Base-by-base conservation (phyloP, 768 basidiomycete genomes). In the Collybiopsis luxurians region DNA sequence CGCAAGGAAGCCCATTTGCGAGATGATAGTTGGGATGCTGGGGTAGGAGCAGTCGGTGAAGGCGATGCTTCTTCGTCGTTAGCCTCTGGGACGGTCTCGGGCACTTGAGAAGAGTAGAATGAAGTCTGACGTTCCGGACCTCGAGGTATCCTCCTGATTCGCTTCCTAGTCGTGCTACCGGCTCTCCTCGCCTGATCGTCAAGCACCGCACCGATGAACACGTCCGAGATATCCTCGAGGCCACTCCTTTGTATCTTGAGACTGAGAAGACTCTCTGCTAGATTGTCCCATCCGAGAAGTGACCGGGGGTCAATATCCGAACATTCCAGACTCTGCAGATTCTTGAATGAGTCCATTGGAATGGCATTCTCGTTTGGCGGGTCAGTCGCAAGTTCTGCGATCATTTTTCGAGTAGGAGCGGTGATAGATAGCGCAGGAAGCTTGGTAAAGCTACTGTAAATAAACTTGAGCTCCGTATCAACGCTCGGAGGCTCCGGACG, bases 361-460 rank as follows among this genome's bases (percentile, higher is more conserved):
- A 95, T 69, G 13, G 90, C 90, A 63, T 84, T 88, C 65, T 84
- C 79, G 60, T 82, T 82, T 1, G 89, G 85, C 3, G 86, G 77
- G 53, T 92, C 89, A 34, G 81, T 76, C 3, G 79, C 74, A 11
- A 92, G 77, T 66, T 92, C 92, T 4, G 79, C 67, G 24, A 95
- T 85, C 61, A 83, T 71, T 55, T 83, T 84, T 47, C 79, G 78
- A 44, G 82, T 82, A 0, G 90, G 88, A 1, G 86, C 79, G 58
- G 76, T 79, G 55, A 95, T 71, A 6, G 77, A 73, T 38, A 96
- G 76, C 1, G 92, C 87, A 15, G 94, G 94, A 0, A 97, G 75
- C 71, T 90, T 93, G 43, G 92, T 97, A 75, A 96, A 92, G 67
- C 86, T 83, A 67, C 92, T 92, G 74, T 86, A 96, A 60, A 95